A percentile compares a stretch with the other conserved stretches of the same genome.
phyloP scores from a whole-genome alignment of 495 filamentous ascomycete species.

The Neurospora sp. region DNA sequence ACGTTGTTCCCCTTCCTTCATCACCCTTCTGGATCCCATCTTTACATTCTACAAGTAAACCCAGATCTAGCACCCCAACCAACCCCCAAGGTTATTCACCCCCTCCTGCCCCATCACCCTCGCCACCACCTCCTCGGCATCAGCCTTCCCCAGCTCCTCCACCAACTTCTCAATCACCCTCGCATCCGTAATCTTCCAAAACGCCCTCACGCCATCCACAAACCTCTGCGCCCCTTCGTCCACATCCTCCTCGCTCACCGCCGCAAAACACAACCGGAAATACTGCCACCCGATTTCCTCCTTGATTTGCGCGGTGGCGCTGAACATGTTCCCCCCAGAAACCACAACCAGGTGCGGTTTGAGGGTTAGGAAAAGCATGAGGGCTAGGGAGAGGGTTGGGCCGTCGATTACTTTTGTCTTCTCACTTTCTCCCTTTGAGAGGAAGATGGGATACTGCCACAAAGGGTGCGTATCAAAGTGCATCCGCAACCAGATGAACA shows the following conservation, averaged over 20 bases:
- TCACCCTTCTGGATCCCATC: neutral
- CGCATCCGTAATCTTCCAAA: constrained; percentile 62
- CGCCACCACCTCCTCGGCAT: constrained; percentile 1
- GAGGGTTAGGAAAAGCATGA: constrained; percentile 65
- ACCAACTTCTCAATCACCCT: constrained; percentile 50
- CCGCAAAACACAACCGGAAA: constrained; percentile 78
- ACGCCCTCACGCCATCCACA: constrained; percentile 55
- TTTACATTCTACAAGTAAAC: neutral
- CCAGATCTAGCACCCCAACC: constrained; percentile 24
- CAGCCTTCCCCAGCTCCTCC: constrained; percentile 11
- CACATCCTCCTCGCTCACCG: constrained; percentile 61
- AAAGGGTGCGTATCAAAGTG: constrained; percentile 64
- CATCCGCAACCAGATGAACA: constrained; percentile 81
- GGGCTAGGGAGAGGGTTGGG: constrained; percentile 41
- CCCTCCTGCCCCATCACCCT: neutral
- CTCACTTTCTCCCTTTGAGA: neutral
- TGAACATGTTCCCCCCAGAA: constrained; percentile 61
- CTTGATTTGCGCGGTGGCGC: constrained; percentile 47
- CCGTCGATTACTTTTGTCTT: constrained; percentile 19
- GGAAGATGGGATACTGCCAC: constrained; percentile 20
- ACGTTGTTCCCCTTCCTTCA: neutral
- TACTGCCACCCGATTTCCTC: constrained; percentile 50
- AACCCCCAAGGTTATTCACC: constrained; percentile 15
- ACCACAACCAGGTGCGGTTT: constrained; percentile 58
- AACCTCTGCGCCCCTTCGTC: constrained; percentile 48